Conservation (phyloP, 1,139 yeast species). For the Yamadazyma dushanensis region DNA sequence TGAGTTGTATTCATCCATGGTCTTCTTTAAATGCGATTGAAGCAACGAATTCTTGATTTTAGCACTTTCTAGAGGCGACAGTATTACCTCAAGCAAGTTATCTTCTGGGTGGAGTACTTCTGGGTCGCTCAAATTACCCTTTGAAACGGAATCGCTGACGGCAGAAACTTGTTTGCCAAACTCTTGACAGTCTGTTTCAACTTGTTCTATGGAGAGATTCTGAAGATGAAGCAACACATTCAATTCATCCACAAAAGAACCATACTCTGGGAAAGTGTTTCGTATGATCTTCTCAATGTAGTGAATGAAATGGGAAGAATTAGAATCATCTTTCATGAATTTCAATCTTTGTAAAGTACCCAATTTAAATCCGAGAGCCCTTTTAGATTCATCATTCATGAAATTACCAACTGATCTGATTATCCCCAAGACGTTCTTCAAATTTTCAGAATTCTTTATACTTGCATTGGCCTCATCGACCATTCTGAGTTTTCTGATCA, state of each 20-base stretch:
- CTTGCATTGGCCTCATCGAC: conserved; percentile 68
- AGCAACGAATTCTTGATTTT: conserved; percentile 57
- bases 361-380: conserved; percentile 81
- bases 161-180: conserved; percentile 55
- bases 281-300: conserved; percentile 82
- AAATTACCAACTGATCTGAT: conserved; percentile 87
- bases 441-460: conserved; percentile 61
- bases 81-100: conserved; percentile 47
- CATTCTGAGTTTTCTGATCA: conserved; percentile 58
- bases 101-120: conserved; percentile 77
- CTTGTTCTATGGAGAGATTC: conserved; percentile 73
- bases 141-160: conserved; percentile 55
- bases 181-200: conserved; percentile 69
- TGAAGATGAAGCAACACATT: conserved; percentile 60
- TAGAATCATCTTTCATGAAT: conserved; percentile 81
- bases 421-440: conserved; percentile 68
- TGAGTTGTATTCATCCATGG: conserved; percentile 54
- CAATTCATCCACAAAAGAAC: conserved; percentile 76
- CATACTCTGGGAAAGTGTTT: conserved; percentile 72
- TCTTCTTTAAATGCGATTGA: conserved; percentile 53
- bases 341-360: conserved; percentile 80
- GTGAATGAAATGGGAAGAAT: conserved; percentile 79
- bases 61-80: conserved; percentile 61
- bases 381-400: conserved; percentile 83
- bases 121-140: conserved; percentile 76